Evolutionary conservation across 495 filamentous ascomycete genomes (phyloP).

Genomic region (Annulohypoxylon maeteangense): DNA sequence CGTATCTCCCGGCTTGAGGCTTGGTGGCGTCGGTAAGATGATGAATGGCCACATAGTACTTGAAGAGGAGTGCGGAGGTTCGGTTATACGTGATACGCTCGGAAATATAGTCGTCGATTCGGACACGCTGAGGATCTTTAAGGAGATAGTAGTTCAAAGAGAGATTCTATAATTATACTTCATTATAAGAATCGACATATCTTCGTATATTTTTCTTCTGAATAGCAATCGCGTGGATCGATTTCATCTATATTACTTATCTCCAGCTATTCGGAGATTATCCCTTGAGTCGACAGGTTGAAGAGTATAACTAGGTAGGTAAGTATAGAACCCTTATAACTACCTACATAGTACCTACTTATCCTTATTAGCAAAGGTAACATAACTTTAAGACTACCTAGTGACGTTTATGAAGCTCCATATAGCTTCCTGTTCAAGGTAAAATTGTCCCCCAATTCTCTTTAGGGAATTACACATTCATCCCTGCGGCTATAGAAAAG

Average conservation of each 20-base stretch:
- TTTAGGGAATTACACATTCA: neutral
- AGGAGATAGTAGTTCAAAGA: conserved; percentile 9
- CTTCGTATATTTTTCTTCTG: too few species aligned
- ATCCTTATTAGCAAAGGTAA: too few species aligned
- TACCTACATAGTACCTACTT: too few species aligned
- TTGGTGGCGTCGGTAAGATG: neutral
- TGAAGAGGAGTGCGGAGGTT: conserved; percentile 38
- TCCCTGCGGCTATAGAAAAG: neutral
- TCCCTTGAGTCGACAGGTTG: too few species aligned
- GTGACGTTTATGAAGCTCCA: too few species aligned
- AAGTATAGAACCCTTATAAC: too few species aligned
- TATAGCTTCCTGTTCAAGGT: neutral
- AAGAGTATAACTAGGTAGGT: too few species aligned
- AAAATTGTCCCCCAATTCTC: neutral
- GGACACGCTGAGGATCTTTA: conserved; percentile 24
- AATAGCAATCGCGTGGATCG: too few species aligned
- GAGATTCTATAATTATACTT: neutral
- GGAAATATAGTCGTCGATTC: conserved; percentile 12
- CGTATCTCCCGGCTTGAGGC: conserved; percentile 25
- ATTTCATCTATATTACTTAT: too few species aligned
- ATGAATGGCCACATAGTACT: neutral
- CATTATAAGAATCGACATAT: neutral
- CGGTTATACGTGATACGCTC: conserved; percentile 38
- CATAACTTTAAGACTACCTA: too few species aligned
- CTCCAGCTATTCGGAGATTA: too few species aligned